Evolutionary conservation across 345 rosid species (phyloP), one percentile per base, ranked within the genome.

Genomic region (Gossypium longicalyx): DNA sequence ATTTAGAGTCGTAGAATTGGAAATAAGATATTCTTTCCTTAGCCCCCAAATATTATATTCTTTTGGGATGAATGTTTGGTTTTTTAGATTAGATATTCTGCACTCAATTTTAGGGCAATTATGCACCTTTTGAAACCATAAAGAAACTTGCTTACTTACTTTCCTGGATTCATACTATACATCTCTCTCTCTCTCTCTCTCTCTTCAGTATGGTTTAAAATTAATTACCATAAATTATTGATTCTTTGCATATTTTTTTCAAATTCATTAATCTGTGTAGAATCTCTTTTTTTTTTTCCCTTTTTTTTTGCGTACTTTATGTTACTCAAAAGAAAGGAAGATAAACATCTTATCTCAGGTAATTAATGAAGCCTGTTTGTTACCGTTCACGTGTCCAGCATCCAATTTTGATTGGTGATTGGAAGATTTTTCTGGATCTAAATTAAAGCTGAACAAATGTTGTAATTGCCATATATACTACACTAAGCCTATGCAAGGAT

Each of bases 1-100:
- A 88, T 83, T 86, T 82, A 82, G 90, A 86, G 91, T 86, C 93
- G 90, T 86, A 86, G 90, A 86, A 86, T 87, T 89, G 83, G 90
- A 89, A 86, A 83, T 86, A 77, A 89, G 91, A 89, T 89, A 89
- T 91, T 91, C 96, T 79, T 89, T 89, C 64, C 95, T 87, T 88
- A 65, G 77, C 61, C 58, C 57, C 70, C 72, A 83, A 80, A 84
- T 79, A 87, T 88, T 85, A 70, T 86, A 83, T 87, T 87, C 87
- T 81, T 80, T 49, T 74, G 13, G 59, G 12, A 63, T 75, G 70
- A 79, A 67, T 86, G 77, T 85, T 77, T 71, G 64, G 53, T 41
- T 72, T 53, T 56, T 73, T 69, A 82, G 83, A 86, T 81, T 70
- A 85, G 76, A 88, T 84, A 87, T 90, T 86, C 88, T 78, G 85